Evolutionary conservation across 2,329 filamentous ascomycete genomes (phyloP).

Genomic region (Ambrosiella beaveri): DNA sequence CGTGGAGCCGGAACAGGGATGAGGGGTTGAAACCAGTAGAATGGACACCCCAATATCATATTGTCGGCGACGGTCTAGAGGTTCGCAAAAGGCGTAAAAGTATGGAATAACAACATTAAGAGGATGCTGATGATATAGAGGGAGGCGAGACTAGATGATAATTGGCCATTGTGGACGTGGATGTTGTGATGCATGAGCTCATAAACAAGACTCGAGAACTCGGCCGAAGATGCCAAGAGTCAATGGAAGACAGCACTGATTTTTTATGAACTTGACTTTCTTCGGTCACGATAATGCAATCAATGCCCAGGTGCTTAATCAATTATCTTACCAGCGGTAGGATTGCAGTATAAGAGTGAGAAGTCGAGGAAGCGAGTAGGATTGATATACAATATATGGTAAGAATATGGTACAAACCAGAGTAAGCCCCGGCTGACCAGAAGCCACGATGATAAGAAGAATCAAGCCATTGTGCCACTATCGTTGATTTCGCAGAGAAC

Average conservation of each 20-base stretch:
- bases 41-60: background rate
- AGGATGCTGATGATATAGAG: no score
- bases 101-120: no score
- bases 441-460: background rate
- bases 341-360: background rate
- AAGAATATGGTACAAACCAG: background rate
- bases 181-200: no score
- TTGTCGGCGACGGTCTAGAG: no score
- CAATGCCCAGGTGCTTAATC: background rate
- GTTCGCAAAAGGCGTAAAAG: no score
- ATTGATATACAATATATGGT: background rate
- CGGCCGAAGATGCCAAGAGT: no score
- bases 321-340: background rate
- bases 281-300: background rate
- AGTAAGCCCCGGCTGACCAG: background rate
- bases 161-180: no score
- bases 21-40: background rate
- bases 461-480: background rate
- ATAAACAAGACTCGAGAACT: no score
- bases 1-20: background rate
- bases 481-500: background rate
- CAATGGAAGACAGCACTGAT: background rate
- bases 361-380: background rate
- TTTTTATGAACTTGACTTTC: background rate
- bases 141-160: no score